A percentile compares a stretch with the other conserved stretches of the same genome.
Evolutionary conservation across 345 rosid species (phyloP).

Genomic region (Citrus trifoliata): DNA sequence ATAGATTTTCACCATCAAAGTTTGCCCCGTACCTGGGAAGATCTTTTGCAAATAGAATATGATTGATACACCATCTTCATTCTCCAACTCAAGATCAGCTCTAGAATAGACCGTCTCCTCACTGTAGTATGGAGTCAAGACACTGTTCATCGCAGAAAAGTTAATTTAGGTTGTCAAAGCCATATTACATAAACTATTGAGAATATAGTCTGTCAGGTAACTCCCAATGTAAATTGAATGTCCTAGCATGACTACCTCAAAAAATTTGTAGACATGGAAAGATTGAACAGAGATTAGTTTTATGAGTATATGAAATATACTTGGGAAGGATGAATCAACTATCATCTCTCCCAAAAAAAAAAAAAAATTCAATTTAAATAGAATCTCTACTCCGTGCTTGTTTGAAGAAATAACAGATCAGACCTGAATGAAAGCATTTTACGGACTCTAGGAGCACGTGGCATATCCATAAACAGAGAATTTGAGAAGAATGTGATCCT

Average conservation of each 20-base stretch:
- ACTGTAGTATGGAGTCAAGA: conserved; percentile 94
- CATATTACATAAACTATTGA: neutral
- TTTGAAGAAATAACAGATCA: conserved; percentile 5
- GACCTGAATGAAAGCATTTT: conserved; percentile 96
- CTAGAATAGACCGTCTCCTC: conserved; percentile 95
- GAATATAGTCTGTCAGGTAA: conserved; percentile 7
- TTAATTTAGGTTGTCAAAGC: conserved; percentile 1
- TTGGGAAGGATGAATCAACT: neutral
- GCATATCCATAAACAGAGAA: conserved; percentile 97
- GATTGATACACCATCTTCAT: conserved; percentile 96
- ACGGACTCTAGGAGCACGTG: conserved; percentile 87
- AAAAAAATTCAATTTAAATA: neutral
- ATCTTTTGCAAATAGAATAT: conserved; percentile 95
- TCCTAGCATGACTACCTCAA: neutral
- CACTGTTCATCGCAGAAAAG: conserved; percentile 48
- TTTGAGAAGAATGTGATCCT: conserved; percentile 91
- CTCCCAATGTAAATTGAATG: neutral
- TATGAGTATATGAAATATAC: neutral
- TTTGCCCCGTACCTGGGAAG: conserved; percentile 61
- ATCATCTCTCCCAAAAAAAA: neutral
- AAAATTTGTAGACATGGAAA: neutral
- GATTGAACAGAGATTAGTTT: neutral
- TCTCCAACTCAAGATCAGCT: conserved; percentile 88
- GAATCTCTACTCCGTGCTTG: neutral
- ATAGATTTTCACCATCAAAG: neutral